A percentile compares a stretch with the other conserved stretches of the same genome.
phyloP scores from a whole-genome alignment of 495 filamentous ascomycete species.

The Polyplosphaeria fusca region DNA sequence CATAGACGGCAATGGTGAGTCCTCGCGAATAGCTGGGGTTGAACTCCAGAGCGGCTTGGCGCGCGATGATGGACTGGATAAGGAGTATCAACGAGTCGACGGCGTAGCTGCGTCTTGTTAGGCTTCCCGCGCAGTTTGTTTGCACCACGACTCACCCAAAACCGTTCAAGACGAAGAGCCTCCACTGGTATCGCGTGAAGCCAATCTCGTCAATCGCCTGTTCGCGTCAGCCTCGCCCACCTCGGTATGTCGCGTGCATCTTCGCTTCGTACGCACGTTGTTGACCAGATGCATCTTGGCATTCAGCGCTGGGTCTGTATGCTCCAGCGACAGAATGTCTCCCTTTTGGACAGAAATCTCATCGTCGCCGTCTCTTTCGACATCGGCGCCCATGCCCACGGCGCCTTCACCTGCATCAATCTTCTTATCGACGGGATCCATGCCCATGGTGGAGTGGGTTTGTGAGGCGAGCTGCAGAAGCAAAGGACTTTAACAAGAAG shows the following conservation, averaged over 20 bases:
- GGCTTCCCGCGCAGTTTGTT: too few relatives aligned
- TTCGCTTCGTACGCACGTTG: too few relatives aligned
- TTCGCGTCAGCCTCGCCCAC: too few relatives aligned
- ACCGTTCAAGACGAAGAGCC: conserved; percentile 64
- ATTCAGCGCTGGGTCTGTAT: conserved; percentile 61
- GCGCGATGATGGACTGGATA: conserved; percentile 62
- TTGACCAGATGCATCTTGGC: conserved; percentile 70
- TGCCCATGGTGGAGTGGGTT: too few relatives aligned
- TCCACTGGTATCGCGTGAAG: conserved; percentile 64
- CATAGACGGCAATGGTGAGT: conserved; percentile 61
- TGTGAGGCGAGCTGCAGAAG: too few relatives aligned
- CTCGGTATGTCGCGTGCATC: too few relatives aligned
- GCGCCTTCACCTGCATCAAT: neutral
- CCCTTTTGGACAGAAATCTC: conserved; percentile 24
- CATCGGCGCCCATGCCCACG: neutral
- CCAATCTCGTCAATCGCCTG: conserved; percentile 73
- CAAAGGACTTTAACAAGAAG: too few relatives aligned
- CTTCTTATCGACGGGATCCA: neutral
- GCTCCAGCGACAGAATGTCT: conserved; percentile 38
- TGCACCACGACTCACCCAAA: too few relatives aligned
- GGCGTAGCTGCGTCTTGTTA: conserved; percentile 63
- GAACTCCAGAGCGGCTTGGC: conserved; percentile 58
- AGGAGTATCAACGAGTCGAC: conserved; percentile 68
- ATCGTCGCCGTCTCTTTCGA: conserved; percentile 7
- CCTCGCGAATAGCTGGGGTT: conserved; percentile 52